Conservation (phyloP, 148 eudicot genomes). For the Silene latifolia region DNA sequence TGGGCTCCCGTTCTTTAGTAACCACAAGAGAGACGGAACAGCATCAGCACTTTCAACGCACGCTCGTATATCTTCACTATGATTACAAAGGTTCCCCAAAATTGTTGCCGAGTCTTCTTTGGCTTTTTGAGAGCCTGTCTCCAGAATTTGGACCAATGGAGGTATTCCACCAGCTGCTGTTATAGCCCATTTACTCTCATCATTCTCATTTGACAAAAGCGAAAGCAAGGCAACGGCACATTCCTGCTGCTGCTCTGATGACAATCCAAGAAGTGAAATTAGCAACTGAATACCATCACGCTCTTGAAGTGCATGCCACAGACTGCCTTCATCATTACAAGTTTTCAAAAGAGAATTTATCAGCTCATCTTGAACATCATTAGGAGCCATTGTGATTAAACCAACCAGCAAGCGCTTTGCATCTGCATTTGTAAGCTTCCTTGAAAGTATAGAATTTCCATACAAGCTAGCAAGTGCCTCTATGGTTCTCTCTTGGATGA, state of each 20-base stretch:
- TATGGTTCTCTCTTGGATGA: conserved; percentile 89
- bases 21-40: conserved; percentile 96
- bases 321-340: conserved; percentile 73
- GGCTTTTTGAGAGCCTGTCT: conserved; percentile 94
- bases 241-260: conserved; percentile 99
- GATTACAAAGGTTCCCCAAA: conserved; percentile 96
- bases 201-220: conserved; percentile 85
- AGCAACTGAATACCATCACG: conserved; percentile 97
- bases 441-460: conserved; percentile 68
- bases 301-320: conserved; percentile 95
- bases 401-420: conserved; percentile 91
- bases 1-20: conserved; percentile 89
- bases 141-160: conserved; percentile 97
- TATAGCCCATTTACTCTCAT: conserved; percentile 99
- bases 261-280: conserved; percentile 96
- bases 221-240: conserved; percentile 96
- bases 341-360: conserved; percentile 72
- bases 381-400: conserved; percentile 91
- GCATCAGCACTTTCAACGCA: conserved; percentile 99
- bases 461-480: conserved; percentile 99
- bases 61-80: conserved; percentile 97
- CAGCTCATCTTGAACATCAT: conserved; percentile 90
- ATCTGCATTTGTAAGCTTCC: conserved; percentile 83
- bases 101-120: conserved; percentile 97
- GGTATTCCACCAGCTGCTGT: conserved; percentile 99